phyloP scores from a whole-genome alignment of 2,329 filamentous ascomycete genomes.

The Ascochyta viciae-villosae region DNA sequence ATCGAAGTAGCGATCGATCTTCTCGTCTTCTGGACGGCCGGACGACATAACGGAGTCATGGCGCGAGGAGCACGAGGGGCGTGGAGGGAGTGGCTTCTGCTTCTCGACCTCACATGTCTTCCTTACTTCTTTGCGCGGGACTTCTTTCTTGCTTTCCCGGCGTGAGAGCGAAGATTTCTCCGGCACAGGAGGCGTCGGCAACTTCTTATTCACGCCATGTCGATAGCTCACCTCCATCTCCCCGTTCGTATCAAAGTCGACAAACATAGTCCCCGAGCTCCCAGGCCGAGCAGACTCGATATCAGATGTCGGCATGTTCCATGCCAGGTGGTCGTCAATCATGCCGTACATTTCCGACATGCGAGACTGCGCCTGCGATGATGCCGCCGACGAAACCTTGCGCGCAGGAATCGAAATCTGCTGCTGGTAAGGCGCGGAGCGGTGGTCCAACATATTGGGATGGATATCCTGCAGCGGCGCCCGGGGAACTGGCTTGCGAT shows the following conservation, averaged over 20 bases:
- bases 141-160: neutral
- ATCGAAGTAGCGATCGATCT: neutral
- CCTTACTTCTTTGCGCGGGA: neutral
- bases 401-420: neutral
- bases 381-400: neutral
- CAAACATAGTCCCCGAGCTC: slow-evolving; percentile 27
- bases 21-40: neutral
- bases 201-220: slow-evolving; percentile 11
- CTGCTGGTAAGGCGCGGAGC: no score
- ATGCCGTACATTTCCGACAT: slow-evolving; percentile 19
- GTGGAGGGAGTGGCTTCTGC: neutral
- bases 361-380: neutral
- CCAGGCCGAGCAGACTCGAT: neutral
- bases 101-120: neutral
- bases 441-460: neutral
- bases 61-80: neutral
- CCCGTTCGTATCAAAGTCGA: slow-evolving; percentile 27
- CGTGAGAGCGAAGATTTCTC: neutral
- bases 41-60: slow-evolving; percentile 9
- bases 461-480: neutral
- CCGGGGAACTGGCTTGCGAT: neutral
- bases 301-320: slow-evolving; percentile 11
- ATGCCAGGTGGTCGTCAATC: slow-evolving; percentile 31
- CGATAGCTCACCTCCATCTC: slow-evolving; percentile 11
- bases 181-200: slow-evolving; percentile 8